Base-by-base conservation (phyloP, 78 protist species). In the Isochrysis galbana region DNA sequence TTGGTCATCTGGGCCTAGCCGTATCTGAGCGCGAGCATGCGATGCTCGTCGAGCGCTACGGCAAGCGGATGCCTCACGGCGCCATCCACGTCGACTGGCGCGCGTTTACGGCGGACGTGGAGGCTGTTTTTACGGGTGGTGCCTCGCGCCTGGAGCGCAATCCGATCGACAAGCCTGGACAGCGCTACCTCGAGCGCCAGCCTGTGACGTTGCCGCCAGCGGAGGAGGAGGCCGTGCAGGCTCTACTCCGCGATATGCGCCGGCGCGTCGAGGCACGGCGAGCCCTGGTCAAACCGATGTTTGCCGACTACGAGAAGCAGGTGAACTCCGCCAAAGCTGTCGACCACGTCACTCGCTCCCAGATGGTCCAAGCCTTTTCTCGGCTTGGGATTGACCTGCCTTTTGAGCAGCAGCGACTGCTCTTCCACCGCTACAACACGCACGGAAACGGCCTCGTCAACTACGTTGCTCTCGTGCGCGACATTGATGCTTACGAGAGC, bases 241-340 rank as follows among this genome's bases (percentile, higher is more conserved):
- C 21, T 25, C 77, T 69, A 14, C 77, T 69, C 77, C 39, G 39
- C 34, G 77, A 69, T n/a, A 25, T 69, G 0, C 77, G 77, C 77
- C 10, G 23, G 36, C 77, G n/a, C n/a, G n/a, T n/a, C n/a, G n/a
- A n/a, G n/a, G n/a, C n/a, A n/a, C 82, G 82, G n/a, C 82, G 82
- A 38, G 82, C 36, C 46, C 82, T 72, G 46, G 87, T 78, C 34
- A 78, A 78, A 47, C 87, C 45, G 46, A 45, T 41, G 54, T 78
- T 78, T 34, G 51, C 4, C 36, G 87, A 78, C 87, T 78, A 14
- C 51, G 51, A 0, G 38, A 21, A 41, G 25, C 1, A 54, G 47
- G 67, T 54, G 67, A 54, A 42, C 87, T 78, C 87, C 39, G 48
- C 34, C 87, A 78, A 39, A 47, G 19, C 39, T 25, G 7, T 42